Base-by-base conservation (phyloP, 2,329 filamentous ascomycete species). In the Camillea tinctor region DNA sequence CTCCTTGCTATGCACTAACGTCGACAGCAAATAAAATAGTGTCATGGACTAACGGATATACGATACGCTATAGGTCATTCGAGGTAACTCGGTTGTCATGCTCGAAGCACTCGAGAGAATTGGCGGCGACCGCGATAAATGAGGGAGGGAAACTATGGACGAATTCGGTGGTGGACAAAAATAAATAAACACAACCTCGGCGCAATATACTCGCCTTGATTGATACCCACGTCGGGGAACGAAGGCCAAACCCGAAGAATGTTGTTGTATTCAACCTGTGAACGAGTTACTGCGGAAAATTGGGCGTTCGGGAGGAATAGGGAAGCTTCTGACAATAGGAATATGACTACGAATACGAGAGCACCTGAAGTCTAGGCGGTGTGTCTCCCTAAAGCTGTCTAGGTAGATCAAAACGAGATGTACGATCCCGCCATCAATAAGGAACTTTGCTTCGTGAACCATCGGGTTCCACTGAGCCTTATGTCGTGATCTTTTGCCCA, bases 81-180 rank as follows among this genome's bases (percentile, higher is more conserved):
- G 96, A 69, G 95, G 95, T 66, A 99, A 99, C 79, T 97, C 94
- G 1, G 93, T 99, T 23, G 93, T 99, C 58, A 97, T 99, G 94
- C 86, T 99, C 58, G 96, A 99, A 79, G 92, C 88, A 9, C 77
- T 91, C 60, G 85, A 88, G 74, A 81, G 88, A 71, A 89, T 91
- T 67, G 86, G 85, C 64, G 84, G 85, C 70, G 84, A 88, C 65
- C 77, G 79, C 62, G 71, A 72, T 50, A 72, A 73, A 69, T 72
- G 60, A 72, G 52, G 55, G 13, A 26, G 13, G 26, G 26, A 7
- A 30, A 55, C 22, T 21, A 20, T 40, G 21, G n/a, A n/a, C 52
- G 54, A 55, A 40, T 52, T 44, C 36, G 36, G 36, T 44, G 36
- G 36, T 17, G 44, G 58, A 56, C 54, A 56, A 55, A 52, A 50